Evolutionary conservation across 257 asterid species (phyloP).

Genomic region (Solanum rostratum): DNA sequence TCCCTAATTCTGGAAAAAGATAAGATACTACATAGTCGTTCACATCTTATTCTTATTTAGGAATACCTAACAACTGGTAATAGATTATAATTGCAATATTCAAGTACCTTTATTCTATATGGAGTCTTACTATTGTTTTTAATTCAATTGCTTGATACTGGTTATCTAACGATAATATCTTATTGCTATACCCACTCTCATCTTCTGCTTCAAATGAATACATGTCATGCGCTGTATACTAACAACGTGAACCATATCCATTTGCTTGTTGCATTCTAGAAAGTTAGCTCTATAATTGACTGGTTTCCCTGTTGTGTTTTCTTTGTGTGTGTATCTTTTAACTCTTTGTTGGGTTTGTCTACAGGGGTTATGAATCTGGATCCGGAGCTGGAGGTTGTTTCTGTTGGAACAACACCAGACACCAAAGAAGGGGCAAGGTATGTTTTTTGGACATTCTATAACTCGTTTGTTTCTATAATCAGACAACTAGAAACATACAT

Average conservation of each 20-base stretch:
- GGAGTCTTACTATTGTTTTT: not conserved
- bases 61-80: not conserved
- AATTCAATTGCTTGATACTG: not conserved
- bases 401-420: conserved; percentile 69
- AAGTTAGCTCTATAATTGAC: not conserved
- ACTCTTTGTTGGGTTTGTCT: not conserved
- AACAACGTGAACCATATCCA: not conserved
- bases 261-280: not conserved
- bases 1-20: not conserved
- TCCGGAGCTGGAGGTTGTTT: conserved; percentile 71
- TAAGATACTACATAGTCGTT: not conserved
- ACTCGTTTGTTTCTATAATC: not conserved
- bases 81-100: not conserved
- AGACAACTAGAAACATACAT: not conserved
- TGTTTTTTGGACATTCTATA: not conserved
- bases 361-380: conserved; percentile 93
- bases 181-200: not conserved
- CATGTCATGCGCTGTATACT: not conserved
- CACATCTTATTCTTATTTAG: not conserved
- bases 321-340: not conserved
- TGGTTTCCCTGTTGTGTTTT: not conserved
- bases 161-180: not conserved
- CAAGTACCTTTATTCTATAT: not conserved
- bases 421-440: conserved; percentile 44
- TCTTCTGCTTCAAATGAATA: not conserved